Conservation (phyloP, 1,284 basidiomycete genomes). For the Cryptococcus sp. region DNA sequence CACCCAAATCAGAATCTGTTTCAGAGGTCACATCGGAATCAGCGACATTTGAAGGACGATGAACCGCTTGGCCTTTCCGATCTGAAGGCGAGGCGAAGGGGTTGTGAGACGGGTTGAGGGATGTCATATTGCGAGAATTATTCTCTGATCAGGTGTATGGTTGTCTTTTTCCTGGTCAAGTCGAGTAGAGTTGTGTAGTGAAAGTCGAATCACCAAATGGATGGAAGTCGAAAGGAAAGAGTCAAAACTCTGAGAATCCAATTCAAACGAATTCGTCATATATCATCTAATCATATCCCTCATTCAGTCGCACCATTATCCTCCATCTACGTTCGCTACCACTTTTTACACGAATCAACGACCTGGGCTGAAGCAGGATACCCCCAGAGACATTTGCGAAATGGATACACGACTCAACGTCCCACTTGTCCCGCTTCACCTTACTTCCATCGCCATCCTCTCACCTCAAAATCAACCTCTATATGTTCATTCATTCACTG, state of each 20-base stretch:
- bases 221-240: too few species aligned
- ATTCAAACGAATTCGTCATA: too few species aligned
- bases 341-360: too few species aligned
- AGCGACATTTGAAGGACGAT: slow-evolving; percentile 17
- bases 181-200: too few species aligned
- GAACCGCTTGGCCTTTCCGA: slow-evolving; percentile 32
- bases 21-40: slow-evolving; percentile 10
- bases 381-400: not conserved
- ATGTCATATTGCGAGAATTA: slow-evolving; percentile 21
- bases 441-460: slow-evolving; percentile 43
- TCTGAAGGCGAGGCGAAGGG: slow-evolving; percentile 15
- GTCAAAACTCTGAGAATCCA: too few species aligned
- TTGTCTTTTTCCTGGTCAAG: too few species aligned
- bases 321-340: too few species aligned
- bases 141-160: too few species aligned
- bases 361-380: not conserved
- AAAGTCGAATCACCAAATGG: too few species aligned
- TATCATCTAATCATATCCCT: too few species aligned
- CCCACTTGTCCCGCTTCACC: slow-evolving; percentile 37
- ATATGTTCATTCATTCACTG: slow-evolving; percentile 45
- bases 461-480: slow-evolving; percentile 43
- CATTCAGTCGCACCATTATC: too few species aligned
- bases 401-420: slow-evolving; percentile 26
- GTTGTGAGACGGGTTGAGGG: slow-evolving; percentile 39
- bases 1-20: slow-evolving; percentile 6